Conservation (phyloP, 1,284 basidiomycete species). For the Stereum hirsutum region DNA sequence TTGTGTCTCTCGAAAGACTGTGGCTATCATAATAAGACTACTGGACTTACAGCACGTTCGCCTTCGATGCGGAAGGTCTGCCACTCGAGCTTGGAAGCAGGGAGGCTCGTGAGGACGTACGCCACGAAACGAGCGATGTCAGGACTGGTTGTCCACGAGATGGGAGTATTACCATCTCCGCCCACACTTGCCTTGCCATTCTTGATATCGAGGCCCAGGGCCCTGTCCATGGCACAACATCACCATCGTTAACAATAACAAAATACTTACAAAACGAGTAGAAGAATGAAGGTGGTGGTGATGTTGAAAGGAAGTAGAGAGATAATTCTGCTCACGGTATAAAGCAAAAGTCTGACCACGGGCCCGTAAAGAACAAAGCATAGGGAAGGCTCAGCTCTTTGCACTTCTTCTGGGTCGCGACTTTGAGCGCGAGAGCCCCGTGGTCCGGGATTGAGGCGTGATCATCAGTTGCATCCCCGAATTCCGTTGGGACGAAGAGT, state of each 20-base stretch:
- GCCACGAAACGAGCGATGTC: constrained; percentile 13
- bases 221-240: constrained; percentile 7
- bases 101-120: constrained; percentile 11
- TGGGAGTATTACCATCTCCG: constrained; percentile 5
- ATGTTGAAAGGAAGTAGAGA: no score
- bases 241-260: constrained; percentile 7
- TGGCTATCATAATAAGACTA: neutral
- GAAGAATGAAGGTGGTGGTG: no score
- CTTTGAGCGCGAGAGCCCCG: constrained; percentile 8
- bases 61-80: constrained; percentile 11
- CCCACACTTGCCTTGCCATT: constrained; percentile 3
- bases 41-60: constrained; percentile 7
- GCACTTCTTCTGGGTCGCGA: neutral
- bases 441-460: no score
- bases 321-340: constrained; percentile 5
- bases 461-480: neutral
- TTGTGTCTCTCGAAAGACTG: no score
- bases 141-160: constrained; percentile 7
- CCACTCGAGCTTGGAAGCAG: constrained; percentile 7
- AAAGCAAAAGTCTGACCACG: constrained; percentile 5
- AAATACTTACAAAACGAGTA: neutral
- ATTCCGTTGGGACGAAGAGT: constrained; percentile 11
- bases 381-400: constrained; percentile 6
- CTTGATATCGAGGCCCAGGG: constrained; percentile 3
- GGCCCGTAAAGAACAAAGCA: constrained; percentile 4